These are phyloP conservation scores for Mycena venus DNA, from an alignment of 768 basidiomycete genomes.

Conservation along the genomic window DNA sequence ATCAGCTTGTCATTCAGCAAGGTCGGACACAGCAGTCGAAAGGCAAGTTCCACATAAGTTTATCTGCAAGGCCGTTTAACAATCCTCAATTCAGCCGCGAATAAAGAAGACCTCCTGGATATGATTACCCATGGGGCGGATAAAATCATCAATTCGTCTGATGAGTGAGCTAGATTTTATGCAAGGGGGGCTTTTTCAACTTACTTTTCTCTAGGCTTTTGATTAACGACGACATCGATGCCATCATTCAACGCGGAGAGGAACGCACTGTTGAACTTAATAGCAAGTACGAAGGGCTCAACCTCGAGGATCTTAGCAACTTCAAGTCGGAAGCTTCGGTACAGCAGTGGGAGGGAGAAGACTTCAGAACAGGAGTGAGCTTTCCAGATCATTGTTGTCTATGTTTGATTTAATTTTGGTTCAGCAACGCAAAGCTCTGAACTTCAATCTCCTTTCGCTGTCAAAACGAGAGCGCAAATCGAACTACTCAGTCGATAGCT, in stretches of 20 bases:
- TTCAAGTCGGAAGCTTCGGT: slow-evolving; percentile 95
- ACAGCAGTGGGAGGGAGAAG: slow-evolving; percentile 97
- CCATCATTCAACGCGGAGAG: slow-evolving; percentile 92
- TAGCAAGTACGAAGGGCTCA: slow-evolving; percentile 92
- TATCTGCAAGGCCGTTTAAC: slow-evolving; percentile 8
- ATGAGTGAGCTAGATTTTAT: slow-evolving; percentile 66
- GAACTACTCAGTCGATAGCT: slow-evolving; percentile 95
- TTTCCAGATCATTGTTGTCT: neutral
- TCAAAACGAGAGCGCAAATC: slow-evolving; percentile 95
- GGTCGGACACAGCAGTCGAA: slow-evolving; percentile 88
- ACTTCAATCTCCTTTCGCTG: slow-evolving; percentile 85
- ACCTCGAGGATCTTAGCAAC: slow-evolving; percentile 95
- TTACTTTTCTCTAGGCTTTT: slow-evolving; percentile 61
- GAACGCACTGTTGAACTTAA: slow-evolving; percentile 90
- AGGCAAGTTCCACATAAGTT: slow-evolving; percentile 55
- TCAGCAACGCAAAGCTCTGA: slow-evolving; percentile 73
- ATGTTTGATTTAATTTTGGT: neutral
- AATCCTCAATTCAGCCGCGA: slow-evolving; percentile 69
- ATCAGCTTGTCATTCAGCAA: slow-evolving; percentile 97
- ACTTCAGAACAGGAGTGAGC: slow-evolving; percentile 83
- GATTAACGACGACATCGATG: slow-evolving; percentile 94
- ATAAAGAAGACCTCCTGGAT: slow-evolving; percentile 96
- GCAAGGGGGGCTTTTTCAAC: neutral
- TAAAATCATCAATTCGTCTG: slow-evolving; percentile 88
- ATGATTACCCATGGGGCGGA: slow-evolving; percentile 99